Conservation (phyloP, 2,329 filamentous ascomycete species). For the Ceratocystis albifundus region DNA sequence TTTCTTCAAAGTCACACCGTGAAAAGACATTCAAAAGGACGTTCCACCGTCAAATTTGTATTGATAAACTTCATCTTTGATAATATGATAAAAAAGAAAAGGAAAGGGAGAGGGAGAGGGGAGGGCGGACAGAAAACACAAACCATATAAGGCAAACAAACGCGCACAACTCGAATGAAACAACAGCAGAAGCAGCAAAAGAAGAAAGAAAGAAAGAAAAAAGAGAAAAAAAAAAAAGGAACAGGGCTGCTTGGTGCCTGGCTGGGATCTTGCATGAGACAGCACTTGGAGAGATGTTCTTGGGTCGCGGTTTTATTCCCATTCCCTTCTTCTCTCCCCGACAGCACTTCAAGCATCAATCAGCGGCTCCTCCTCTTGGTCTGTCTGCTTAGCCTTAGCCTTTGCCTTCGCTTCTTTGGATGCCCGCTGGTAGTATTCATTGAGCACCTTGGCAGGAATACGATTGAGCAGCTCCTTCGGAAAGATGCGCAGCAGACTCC, state of each 20-base stretch:
- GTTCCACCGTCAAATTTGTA: not conserved
- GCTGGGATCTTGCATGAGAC: not conserved
- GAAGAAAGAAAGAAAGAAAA: not conserved
- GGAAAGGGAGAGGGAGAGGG: no score
- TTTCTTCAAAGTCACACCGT: not conserved
- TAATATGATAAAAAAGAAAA: not conserved
- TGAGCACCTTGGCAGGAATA: slow-evolving; percentile 70
- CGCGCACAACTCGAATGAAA: slow-evolving; percentile 3
- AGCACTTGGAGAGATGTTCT: not conserved
- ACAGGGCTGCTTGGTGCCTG: not conserved
- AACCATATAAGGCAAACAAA: not conserved
- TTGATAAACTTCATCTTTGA: slow-evolving; percentile 3
- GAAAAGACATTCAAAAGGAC: not conserved
- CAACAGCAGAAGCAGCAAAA: no score
- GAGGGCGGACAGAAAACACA: not conserved
- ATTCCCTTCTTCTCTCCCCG: not conserved
- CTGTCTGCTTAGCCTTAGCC: slow-evolving; percentile 41
- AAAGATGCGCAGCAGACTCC: slow-evolving; percentile 93
- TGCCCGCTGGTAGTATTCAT: slow-evolving; percentile 69
- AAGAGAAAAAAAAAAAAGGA: not conserved
- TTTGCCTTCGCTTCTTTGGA: slow-evolving; percentile 52
- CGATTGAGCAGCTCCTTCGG: slow-evolving; percentile 97
- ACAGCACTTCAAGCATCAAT: slow-evolving; percentile 43
- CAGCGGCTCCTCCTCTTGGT: slow-evolving; percentile 45
- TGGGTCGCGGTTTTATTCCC: not conserved